These are phyloP conservation scores for Drechslera avenae DNA, from an alignment of 2,329 filamentous ascomycete species.

Conservation along the genomic window DNA sequence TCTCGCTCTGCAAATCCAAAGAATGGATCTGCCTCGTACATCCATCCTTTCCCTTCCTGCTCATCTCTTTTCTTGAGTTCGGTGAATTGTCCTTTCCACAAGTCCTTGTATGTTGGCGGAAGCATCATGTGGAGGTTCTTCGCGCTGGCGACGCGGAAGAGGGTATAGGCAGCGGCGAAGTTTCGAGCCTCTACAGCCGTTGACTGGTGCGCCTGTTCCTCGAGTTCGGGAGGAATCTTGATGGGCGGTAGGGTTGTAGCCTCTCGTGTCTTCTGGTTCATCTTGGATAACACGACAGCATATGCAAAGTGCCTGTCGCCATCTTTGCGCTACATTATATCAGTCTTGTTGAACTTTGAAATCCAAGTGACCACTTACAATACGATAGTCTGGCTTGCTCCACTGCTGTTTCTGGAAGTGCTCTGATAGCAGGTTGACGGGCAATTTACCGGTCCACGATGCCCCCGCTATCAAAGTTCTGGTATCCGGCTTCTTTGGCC, in stretches of 20 bases:
- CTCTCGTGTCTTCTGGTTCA: slow-evolving; percentile 83
- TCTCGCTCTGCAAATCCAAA: slow-evolving; percentile 77
- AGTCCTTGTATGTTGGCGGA: slow-evolving; percentile 82
- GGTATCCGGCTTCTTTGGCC: slow-evolving; percentile 64
- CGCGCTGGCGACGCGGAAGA: slow-evolving; percentile 93
- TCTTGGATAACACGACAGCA: slow-evolving; percentile 71
- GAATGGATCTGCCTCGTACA: slow-evolving; percentile 97
- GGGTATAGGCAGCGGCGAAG: slow-evolving; percentile 87
- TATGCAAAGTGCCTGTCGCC: slow-evolving; percentile 80
- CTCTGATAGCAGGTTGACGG: slow-evolving; percentile 90
- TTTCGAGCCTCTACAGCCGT: slow-evolving; percentile 90
- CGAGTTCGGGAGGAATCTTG: slow-evolving; percentile 76
- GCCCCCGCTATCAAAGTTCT: slow-evolving; percentile 87
- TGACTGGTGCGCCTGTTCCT: slow-evolving; percentile 74
- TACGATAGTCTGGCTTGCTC: slow-evolving; percentile 91
- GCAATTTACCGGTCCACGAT: slow-evolving; percentile 97
- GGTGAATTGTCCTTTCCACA: slow-evolving; percentile 90
- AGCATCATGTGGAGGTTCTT: slow-evolving; percentile 95
- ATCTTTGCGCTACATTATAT: slow-evolving; percentile 62
- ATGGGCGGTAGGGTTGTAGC: slow-evolving; percentile 77
- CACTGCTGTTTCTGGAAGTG: slow-evolving; percentile 96
- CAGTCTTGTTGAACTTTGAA: background rate
- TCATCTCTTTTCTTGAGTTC: slow-evolving; percentile 80
- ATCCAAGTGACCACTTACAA: slow-evolving; percentile 54
- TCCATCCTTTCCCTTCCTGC: slow-evolving; percentile 77